These are phyloP conservation scores for Aspergillus persii DNA, from an alignment of 2,329 filamentous ascomycete genomes.

Conservation along the genomic window DNA sequence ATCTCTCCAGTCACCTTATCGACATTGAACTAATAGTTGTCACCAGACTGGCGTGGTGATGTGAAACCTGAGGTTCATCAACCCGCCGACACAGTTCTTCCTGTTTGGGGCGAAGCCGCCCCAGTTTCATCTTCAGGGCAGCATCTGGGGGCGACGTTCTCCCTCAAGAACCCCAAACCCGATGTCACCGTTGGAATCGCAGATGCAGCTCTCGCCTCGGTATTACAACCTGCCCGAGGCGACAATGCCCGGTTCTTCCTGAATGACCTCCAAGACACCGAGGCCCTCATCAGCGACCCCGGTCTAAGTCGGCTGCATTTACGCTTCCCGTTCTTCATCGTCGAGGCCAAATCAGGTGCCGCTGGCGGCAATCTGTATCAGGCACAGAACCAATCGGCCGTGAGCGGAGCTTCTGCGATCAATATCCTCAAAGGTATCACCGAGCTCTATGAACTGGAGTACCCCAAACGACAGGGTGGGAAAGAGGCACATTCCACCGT, in stretches of 20 bases:
- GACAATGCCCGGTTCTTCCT: background rate
- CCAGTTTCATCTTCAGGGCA: background rate
- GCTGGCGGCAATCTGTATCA: conserved; percentile 6
- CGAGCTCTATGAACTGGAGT: background rate
- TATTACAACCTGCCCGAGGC: background rate
- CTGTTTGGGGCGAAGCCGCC: background rate
- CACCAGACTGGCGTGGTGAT: background rate
- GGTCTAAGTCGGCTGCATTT: background rate
- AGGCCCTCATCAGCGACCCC: conserved; percentile 6
- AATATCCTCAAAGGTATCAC: background rate
- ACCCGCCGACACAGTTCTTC: background rate
- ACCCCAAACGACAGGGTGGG: background rate
- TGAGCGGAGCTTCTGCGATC: conserved; percentile 1
- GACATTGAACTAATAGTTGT: background rate
- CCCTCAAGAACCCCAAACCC: background rate
- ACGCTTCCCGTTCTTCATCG: conserved; percentile 9
- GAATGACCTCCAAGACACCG: conserved; percentile 6
- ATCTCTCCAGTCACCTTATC: background rate
- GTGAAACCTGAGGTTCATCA: background rate
- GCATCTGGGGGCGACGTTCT: background rate
- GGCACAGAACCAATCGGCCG: conserved; percentile 7
- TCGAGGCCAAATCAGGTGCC: conserved; percentile 6
- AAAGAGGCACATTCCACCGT: background rate
- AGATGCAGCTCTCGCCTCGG: background rate
- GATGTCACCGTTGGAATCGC: background rate